Percentiles rank a stretch among this genome's conserved stretches.
Conservation (phyloP, 495 filamentous ascomycete genomes). For the Penicillium ucsense region DNA sequence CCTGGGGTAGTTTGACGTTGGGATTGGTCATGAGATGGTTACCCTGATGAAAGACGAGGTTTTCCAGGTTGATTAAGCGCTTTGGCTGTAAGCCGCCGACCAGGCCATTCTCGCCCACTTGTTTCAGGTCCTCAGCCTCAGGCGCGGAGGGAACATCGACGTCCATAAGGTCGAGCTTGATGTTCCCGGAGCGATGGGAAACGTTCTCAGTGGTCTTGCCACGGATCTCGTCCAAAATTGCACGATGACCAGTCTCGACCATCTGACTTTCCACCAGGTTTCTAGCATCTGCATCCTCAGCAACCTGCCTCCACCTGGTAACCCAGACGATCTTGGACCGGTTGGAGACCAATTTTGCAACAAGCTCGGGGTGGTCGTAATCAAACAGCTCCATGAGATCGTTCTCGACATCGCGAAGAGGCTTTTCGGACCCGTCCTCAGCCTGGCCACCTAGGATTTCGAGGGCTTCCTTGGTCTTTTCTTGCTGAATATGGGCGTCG, state of each 20-base stretch:
- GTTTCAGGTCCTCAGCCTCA: constrained; percentile 36
- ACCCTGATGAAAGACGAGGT: constrained; percentile 93
- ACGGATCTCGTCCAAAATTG: constrained; percentile 76
- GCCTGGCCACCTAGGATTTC: constrained; percentile 66
- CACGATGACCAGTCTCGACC: constrained; percentile 73
- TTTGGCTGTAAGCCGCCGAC: constrained; percentile 81
- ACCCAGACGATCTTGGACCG: constrained; percentile 91
- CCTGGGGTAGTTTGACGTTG: constrained; percentile 88
- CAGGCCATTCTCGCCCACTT: constrained; percentile 51
- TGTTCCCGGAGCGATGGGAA: constrained; percentile 52
- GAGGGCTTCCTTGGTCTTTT: constrained; percentile 73
- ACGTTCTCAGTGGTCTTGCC: constrained; percentile 50
- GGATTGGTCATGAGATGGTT: constrained; percentile 98
- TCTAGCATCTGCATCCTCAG: constrained; percentile 70
- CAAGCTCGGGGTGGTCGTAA: constrained; percentile 90
- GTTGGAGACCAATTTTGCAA: constrained; percentile 86
- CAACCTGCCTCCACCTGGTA: constrained; percentile 74
- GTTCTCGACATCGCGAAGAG: constrained; percentile 89
- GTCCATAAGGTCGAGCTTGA: constrained; percentile 82
- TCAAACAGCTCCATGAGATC: constrained; percentile 97
- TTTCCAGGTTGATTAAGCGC: constrained; percentile 84
- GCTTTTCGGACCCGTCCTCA: constrained; percentile 73
- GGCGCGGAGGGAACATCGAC: constrained; percentile 67
- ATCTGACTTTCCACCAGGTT: constrained; percentile 79
- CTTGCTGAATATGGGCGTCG: constrained; percentile 83